phyloP scores from a whole-genome alignment of 2,329 filamentous ascomycete species.

The Pseudogymnoascus sp. region DNA sequence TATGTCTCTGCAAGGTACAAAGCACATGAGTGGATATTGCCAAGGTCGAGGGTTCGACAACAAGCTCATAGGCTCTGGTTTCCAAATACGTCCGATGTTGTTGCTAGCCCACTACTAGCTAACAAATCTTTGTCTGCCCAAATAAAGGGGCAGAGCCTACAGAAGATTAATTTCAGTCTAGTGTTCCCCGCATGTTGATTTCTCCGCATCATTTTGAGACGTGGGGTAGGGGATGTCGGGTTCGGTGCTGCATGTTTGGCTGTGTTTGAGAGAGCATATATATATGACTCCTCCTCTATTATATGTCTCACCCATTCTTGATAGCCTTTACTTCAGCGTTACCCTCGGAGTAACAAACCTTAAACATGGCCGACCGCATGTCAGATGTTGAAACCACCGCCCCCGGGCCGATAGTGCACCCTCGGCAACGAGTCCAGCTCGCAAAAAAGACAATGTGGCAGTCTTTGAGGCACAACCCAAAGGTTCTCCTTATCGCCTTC shows the following conservation, averaged over 20 bases:
- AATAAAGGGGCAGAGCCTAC: background rate
- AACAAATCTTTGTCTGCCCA: background rate
- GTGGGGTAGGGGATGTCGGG: background rate
- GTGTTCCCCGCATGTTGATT: background rate
- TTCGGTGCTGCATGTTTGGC: background rate
- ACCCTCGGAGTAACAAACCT: background rate
- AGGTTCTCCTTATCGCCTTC: constrained; percentile 34
- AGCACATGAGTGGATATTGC: background rate
- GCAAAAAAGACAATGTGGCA: constrained; percentile 22
- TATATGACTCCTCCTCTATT: background rate
- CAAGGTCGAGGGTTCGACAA: background rate
- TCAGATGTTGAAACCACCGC: background rate
- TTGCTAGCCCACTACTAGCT: background rate
- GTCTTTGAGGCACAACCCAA: constrained; percentile 30
- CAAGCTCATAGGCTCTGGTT: background rate
- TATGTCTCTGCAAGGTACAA: background rate
- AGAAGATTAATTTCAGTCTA: background rate
- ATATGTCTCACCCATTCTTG: background rate
- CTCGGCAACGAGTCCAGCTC: constrained; percentile 10
- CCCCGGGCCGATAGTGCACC: background rate
- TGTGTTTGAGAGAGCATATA: background rate
- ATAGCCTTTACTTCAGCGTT: background rate
- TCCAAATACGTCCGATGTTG: background rate
- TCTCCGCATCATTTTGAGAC: background rate
- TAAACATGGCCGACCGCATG: background rate